Evolutionary conservation across 768 basidiomycete species (phyloP), one percentile per base, ranked within the genome.

Genomic region (Mycena haematopus): DNA sequence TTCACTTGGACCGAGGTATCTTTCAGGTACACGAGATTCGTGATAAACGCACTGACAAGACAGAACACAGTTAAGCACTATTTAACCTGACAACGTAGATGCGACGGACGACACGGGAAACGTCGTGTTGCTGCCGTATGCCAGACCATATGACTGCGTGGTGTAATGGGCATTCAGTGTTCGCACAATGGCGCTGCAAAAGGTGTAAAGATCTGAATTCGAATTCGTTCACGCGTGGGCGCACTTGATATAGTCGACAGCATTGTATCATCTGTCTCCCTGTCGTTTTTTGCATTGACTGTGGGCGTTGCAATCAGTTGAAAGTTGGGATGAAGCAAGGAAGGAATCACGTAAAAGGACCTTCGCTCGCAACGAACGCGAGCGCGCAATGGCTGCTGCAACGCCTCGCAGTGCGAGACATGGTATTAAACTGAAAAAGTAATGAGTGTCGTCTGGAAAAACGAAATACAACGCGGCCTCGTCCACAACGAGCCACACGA

Each of bases 401-500:
- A 96, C 88, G 1, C 93, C 92, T 57, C 87, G 86, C 29, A 98
- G 76, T 1, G 94, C 91, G 25, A 98, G 81, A 74, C 95, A 96
- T 0, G 95, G 95, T n/a, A 95, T 88, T 62, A 97, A 92, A 68
- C 92, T 93, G 66, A 19, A 11, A 62, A 54, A 5, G 14, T 57
- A 19, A 61, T 24, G 27, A 29, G 27, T 42, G 31, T 19, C 22
- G 17, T 38, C 10, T n/a, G 14, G 27, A 58, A 25, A 46, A 13
- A 6, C 1, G 13, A 27, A 6, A 31, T 31, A 31, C 4, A 24
- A 45, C 36, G 29, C 80, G 52, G 89, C 93, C 92, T 94, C 15
- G 95, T 98, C 93, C 93, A 98, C 9, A 98, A 78, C 2, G 95
- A 96, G 6, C 95, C 95, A 71, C 95, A 95, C 3, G 93, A 95